phyloP scores from a whole-genome alignment of 176 grass and related monocot genomes.

The Phragmites australis region DNA sequence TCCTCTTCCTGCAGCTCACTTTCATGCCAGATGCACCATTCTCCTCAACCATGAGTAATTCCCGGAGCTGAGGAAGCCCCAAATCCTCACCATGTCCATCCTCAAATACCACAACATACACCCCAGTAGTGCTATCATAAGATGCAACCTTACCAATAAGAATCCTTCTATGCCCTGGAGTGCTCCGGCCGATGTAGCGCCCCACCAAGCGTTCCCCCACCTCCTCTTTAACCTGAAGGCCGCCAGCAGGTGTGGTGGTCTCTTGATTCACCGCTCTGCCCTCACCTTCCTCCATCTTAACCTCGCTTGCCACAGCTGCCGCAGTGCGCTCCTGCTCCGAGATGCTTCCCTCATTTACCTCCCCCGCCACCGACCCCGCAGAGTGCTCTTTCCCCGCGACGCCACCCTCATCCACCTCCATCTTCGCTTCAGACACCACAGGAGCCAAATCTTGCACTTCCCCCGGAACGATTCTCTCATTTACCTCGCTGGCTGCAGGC shows the following conservation, averaged over 20 bases:
- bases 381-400: background rate
- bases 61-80: slow-evolving; percentile 42
- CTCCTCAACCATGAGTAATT: slow-evolving; percentile 37
- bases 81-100: slow-evolving; percentile 51
- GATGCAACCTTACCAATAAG: slow-evolving; percentile 62
- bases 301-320: background rate
- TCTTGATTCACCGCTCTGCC: slow-evolving; percentile 16
- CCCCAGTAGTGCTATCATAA: slow-evolving; percentile 18
- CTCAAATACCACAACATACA: slow-evolving; percentile 55
- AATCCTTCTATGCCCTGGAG: slow-evolving; percentile 19
- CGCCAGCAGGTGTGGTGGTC: background rate
- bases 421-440: background rate
- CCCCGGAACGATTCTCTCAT: background rate
- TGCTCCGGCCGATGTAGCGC: slow-evolving; percentile 55
- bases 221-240: slow-evolving; percentile 8
- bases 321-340: background rate
- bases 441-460: background rate
- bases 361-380: too few relatives aligned
- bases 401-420: background rate
- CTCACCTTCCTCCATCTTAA: slow-evolving; percentile 7
- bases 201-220: slow-evolving; percentile 48
- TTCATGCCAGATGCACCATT: slow-evolving; percentile 65
- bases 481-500: background rate
- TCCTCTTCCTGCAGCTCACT: slow-evolving; percentile 85
- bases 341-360: background rate